Base-by-base conservation (phyloP, 2,329 filamentous ascomycete species). In the Pseudocercospora fuligena region DNA sequence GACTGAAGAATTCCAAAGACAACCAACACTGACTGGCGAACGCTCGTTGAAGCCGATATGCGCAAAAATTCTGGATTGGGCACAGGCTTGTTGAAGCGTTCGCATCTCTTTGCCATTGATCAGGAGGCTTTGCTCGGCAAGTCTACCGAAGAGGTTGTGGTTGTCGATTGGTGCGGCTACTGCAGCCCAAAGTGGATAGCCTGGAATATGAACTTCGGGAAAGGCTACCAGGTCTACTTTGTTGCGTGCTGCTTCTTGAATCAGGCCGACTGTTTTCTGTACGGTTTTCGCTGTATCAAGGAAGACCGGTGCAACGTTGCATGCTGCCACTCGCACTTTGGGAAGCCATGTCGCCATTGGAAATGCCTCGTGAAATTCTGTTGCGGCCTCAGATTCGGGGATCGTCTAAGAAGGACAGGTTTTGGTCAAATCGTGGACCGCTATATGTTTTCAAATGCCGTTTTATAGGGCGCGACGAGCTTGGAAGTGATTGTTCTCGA, bases 121-220 rank as follows among this genome's bases (percentile, higher is more conserved):
- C 61, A 81, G 80, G 2, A 87, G 66, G 0, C 82, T 84, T 68
- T 85, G 77, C 0, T 73, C 58, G 0, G 78, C 80, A 23, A 87
- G 82, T 5, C 76, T 77, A n/a, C 78, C 74, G 73, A 86, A 87
- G 60, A 86, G 76, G 9, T 75, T 72, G 64, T 87, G 85, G 65
- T 85, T 86, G 5, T 85, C 80, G 0, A 80, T 81, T 0, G 86
- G 85, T 0, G 84, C 71, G 0, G 70, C 62, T 31, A 77, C 51
- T n/a, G 83, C 76, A 21, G 80, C 82, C 85, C 85, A 87, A 21
- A 85, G 63, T 0, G 86, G 85, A 58, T 86, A 87, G 0, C 82
- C 85, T 0, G 85, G 80, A 49, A 87, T 84, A 70, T 79, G 85
- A 0, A 83, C 81, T 71, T 87, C 85, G 0, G 85, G 84, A 68